Evolutionary conservation across 768 basidiomycete species (phyloP), one percentile per base, ranked within the genome.

Genomic region (Candolleomyces eurysporus): DNA sequence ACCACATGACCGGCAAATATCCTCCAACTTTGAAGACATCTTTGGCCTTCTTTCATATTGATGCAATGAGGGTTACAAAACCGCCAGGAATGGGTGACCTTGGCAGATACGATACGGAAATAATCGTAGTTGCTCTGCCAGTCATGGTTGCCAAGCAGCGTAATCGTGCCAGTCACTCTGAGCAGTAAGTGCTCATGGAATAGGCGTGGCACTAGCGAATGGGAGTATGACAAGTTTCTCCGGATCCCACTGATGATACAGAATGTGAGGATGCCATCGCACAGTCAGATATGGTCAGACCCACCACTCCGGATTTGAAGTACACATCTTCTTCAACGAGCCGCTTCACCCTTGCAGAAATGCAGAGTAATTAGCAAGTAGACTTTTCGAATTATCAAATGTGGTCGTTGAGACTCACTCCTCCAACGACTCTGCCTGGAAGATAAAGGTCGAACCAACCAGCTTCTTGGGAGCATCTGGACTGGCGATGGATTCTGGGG

Each of bases 371-470:
- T 54, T 4, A 48, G n/a, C 57, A 17, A 59, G 32, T 26, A 26
- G 26, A 26, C 26, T 26, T 26, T 26, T 26, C 26, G n/a, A 11
- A 31, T 32, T 10, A 11, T 2, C 36, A 54, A 22, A 16, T 4
- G 19, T 10, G 22, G 17, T 79, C 67, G 39, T 71, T 54, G 32
- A 39, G 46, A 64, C 77, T 63, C 57, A 79, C 70, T 81, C 77
- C 40, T 84, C 85, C 48, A 87, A 69, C 36, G 74, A 80, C 55
- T 80, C 79, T 2, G 83, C 84, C 65, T 87, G 79, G 57, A 76
- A 80, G 22, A 89, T 74, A 48, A 88, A 73, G 60, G 79, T 71
- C 0, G 85, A 88, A n/a, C 85, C 88, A 40, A 86, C 72, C 73
- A 90, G 78, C 68, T 84, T 87, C 70, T 79, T 83, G 31, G 81